phyloP scores from a whole-genome alignment of 768 basidiomycete species.

The Boletus pseudopeckii region DNA sequence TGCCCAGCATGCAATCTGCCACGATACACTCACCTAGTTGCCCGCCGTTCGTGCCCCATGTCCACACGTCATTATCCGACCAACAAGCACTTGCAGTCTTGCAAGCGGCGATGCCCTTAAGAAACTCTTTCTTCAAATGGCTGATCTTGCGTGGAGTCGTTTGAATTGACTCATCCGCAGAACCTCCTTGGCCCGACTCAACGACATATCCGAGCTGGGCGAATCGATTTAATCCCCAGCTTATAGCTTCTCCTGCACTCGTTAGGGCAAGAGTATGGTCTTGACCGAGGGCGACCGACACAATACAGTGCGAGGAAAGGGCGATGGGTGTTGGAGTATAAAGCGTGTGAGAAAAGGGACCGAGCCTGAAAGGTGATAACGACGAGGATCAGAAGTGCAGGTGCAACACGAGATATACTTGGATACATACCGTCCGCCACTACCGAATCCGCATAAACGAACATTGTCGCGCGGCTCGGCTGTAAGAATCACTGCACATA shows the following conservation, averaged over 20 bases:
- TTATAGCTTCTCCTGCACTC: constrained; percentile 73
- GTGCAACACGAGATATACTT: neutral
- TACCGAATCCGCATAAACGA: constrained; percentile 85
- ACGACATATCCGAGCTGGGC: constrained; percentile 84
- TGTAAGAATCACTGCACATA: constrained; percentile 54
- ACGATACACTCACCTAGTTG: constrained; percentile 64
- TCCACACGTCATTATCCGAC: constrained; percentile 69
- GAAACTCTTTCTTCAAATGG: constrained; percentile 70
- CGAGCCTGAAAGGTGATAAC: constrained; percentile 47
- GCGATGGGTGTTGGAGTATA: constrained; percentile 62
- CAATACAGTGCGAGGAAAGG: constrained; percentile 54
- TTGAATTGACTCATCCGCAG: constrained; percentile 74
- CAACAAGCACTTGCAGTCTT: constrained; percentile 87
- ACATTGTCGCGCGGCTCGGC: constrained; percentile 71
- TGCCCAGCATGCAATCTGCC: neutral
- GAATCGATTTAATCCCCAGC: constrained; percentile 90
- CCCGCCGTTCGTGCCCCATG: constrained; percentile 93
- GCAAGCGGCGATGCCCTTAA: constrained; percentile 82
- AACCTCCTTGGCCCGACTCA: constrained; percentile 47
- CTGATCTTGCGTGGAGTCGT: constrained; percentile 72
- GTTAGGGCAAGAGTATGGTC: constrained; percentile 93
- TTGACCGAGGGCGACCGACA: constrained; percentile 79
- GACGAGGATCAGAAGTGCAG: neutral
- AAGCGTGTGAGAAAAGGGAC: constrained; percentile 74
- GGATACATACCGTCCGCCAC: constrained; percentile 68